A percentile compares a stretch with the other conserved stretches of the same genome.
phyloP scores from a whole-genome alignment of 257 asterid genomes.

The Lithospermum erythrorhizon region DNA sequence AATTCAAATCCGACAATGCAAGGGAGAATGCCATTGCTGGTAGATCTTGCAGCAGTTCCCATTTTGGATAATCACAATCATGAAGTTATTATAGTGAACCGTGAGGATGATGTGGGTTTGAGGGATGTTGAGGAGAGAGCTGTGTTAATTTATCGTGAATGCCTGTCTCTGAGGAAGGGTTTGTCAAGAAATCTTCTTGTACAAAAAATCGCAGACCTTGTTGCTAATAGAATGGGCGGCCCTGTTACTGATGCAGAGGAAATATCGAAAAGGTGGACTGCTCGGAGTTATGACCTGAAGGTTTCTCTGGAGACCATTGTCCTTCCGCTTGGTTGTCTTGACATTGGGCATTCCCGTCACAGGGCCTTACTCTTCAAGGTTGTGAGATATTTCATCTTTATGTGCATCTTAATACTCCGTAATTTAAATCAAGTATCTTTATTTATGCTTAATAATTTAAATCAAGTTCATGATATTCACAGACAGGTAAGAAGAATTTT shows the following conservation, averaged over 20 bases:
- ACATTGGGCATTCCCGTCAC: conserved; percentile 95
- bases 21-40: conserved; percentile 63
- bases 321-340: conserved; percentile 89
- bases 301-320: conserved; percentile 33
- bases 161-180: conserved; percentile 36
- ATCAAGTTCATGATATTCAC: neutral
- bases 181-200: conserved; percentile 41
- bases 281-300: conserved; percentile 55
- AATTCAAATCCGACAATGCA: conserved; percentile 43
- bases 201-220: conserved; percentile 72
- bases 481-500: neutral
- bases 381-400: conserved; percentile 16
- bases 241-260: conserved; percentile 88
- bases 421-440: neutral
- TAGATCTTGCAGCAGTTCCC: conserved; percentile 59
- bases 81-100: conserved; percentile 81
- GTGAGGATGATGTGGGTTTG: conserved; percentile 53
- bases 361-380: conserved; percentile 98
- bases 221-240: conserved; percentile 87
- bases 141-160: conserved; percentile 42
- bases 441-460: neutral
- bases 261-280: conserved; percentile 70
- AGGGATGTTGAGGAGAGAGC: conserved; percentile 79
- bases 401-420: neutral
- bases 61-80: conserved; percentile 44